Percentiles rank a stretch among this genome's conserved stretches.
Evolutionary conservation across 2,329 filamentous ascomycete genomes (phyloP).

Genomic region (Talaromyces sp.): DNA sequence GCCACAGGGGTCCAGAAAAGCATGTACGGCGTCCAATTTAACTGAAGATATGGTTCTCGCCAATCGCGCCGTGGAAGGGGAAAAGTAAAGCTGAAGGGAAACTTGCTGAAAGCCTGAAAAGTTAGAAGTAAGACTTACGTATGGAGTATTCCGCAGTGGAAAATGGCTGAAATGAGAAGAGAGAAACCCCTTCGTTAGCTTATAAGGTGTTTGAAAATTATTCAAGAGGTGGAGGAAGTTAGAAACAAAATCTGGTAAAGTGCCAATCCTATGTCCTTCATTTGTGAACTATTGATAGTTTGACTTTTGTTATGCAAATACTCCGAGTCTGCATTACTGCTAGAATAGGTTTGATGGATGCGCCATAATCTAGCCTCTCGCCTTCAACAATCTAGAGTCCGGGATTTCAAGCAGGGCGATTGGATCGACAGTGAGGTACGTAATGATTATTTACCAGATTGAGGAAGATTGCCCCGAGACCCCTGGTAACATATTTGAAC

Average conservation of each 20-base stretch:
- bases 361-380: neutral
- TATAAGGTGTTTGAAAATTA: neutral
- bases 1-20: neutral
- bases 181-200: neutral
- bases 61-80: neutral
- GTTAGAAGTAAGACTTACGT: neutral
- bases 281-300: neutral
- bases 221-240: neutral
- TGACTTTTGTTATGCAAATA: conserved; percentile 3
- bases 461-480: neutral
- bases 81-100: neutral
- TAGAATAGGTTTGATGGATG: neutral
- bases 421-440: neutral
- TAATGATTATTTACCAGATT: neutral
- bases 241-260: neutral
- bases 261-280: neutral
- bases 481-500: neutral
- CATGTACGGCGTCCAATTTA: neutral
- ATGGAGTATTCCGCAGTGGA: neutral
- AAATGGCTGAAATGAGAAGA: neutral
- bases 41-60: neutral
- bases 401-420: neutral
- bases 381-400: neutral
- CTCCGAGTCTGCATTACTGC: neutral
- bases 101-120: neutral